A percentile compares a stretch with the other conserved stretches of the same genome.
Evolutionary conservation across 2,329 filamentous ascomycete species (phyloP).

Genomic region (Leptographium galeiforme): DNA sequence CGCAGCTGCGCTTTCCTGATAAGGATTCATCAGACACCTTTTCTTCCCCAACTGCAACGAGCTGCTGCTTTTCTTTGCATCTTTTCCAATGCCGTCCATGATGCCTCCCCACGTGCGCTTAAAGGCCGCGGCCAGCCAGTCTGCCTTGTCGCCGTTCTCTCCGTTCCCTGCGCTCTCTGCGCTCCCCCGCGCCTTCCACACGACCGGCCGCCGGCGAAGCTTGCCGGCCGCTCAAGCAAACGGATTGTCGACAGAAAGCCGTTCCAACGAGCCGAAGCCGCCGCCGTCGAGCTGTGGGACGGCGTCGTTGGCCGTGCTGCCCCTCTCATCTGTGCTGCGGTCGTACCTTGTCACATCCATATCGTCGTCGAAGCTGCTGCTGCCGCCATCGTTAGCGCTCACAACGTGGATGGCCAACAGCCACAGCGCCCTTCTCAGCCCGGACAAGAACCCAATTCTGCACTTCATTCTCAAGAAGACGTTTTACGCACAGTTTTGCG

Average conservation of each 20-base stretch:
- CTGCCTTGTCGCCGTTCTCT: background rate
- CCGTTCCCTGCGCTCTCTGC: background rate
- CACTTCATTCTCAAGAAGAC: slow-evolving; percentile 62
- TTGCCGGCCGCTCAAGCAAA: background rate
- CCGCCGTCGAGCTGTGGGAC: background rate
- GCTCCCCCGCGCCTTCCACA: background rate
- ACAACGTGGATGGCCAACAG: slow-evolving; percentile 60
- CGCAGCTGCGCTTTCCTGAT: background rate
- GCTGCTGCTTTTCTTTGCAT: background rate
- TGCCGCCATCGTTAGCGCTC: slow-evolving; percentile 54
- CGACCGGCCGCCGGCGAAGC: background rate
- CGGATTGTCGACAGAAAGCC: background rate
- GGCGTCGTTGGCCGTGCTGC: slow-evolving; percentile 48
- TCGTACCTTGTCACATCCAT: slow-evolving; percentile 56
- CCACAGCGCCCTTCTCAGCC: slow-evolving; percentile 50
- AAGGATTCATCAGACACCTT: background rate
- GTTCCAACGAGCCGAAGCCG: background rate
- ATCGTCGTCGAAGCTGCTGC: slow-evolving; percentile 56
- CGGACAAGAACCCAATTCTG: slow-evolving; percentile 62
- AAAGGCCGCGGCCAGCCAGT: background rate
- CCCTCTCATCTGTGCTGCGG: slow-evolving; percentile 51
- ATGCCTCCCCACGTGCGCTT: background rate
- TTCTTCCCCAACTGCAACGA: background rate
- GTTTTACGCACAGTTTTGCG: slow-evolving; percentile 86
- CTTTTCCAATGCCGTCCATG: background rate